A percentile compares a stretch with the other conserved stretches of the same genome.
Evolutionary conservation across 169 alveolate species (phyloP).

Genomic region (Eimeria sp.): DNA sequence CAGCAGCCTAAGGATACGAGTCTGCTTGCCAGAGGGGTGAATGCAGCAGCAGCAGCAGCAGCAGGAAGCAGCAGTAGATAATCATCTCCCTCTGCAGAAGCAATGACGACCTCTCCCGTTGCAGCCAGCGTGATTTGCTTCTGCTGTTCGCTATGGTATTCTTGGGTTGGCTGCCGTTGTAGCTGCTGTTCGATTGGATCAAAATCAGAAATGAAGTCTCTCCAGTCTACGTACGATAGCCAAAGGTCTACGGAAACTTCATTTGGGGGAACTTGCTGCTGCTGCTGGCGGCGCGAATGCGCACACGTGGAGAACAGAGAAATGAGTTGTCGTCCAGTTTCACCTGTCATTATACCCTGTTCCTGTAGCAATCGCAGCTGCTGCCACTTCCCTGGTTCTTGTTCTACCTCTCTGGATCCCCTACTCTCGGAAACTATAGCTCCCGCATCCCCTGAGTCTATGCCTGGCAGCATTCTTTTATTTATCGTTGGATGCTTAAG

Average conservation of each 20-base stretch:
- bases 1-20: slow-evolving; percentile 15
- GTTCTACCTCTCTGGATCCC: too few relatives aligned
- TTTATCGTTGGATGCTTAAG: not conserved
- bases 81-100: not conserved
- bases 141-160: not conserved
- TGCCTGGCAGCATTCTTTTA: not conserved
- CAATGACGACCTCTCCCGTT: slow-evolving; percentile 48
- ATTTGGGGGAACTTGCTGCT: not conserved
- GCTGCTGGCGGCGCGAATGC: slow-evolving; percentile 45
- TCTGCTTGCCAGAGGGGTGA: slow-evolving; percentile 2
- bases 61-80: slow-evolving; percentile 48
- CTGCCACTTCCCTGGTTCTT: not conserved
- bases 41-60: slow-evolving; percentile 54
- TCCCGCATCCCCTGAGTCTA: not conserved
- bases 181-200: slow-evolving; percentile 54
- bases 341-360: slow-evolving; percentile 10
- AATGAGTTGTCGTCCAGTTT: slow-evolving; percentile 37
- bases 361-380: slow-evolving; percentile 7
- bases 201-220: slow-evolving; percentile 35
- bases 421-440: not conserved
- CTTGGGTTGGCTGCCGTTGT: slow-evolving; percentile 7
- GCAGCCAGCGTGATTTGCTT: slow-evolving; percentile 39
- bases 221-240: slow-evolving; percentile 31
- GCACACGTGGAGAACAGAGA: slow-evolving; percentile 33
- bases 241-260: slow-evolving; percentile 37